Conservation (phyloP, 1,284 basidiomycete species). For the Phylloporus sp. region DNA sequence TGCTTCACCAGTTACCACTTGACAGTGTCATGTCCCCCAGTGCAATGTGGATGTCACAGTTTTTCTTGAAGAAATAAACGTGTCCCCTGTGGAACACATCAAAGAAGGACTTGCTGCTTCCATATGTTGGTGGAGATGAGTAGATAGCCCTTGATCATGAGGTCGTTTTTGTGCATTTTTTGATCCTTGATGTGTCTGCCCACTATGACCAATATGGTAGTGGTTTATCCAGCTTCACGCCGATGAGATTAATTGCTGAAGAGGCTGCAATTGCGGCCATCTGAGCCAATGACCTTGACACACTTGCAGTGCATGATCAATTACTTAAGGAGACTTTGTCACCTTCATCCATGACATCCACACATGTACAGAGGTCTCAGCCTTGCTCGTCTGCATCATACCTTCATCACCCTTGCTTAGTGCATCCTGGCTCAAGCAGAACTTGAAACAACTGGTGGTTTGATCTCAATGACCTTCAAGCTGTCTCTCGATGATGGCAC, state of each 20-base stretch:
- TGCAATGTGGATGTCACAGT: constrained; percentile 88
- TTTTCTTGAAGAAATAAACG: constrained; percentile 82
- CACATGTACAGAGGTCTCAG: constrained; percentile 70
- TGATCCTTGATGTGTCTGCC: no score
- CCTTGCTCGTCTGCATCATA: constrained; percentile 71
- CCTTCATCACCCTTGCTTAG: no score
- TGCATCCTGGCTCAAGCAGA: no score
- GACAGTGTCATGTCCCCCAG: constrained; percentile 78
- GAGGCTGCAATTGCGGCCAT: no score
- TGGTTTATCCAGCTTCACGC: no score
- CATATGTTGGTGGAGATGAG: constrained; percentile 91
- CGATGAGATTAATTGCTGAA: no score
- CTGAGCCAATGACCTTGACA: no score
- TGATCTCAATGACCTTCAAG: no score
- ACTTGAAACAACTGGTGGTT: no score
- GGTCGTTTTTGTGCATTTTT: constrained; percentile 44
- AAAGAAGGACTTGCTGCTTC: constrained; percentile 54
- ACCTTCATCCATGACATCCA: constrained; percentile 72
- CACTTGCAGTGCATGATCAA: no score
- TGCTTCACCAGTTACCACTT: constrained; percentile 97
- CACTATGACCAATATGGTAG: no score
- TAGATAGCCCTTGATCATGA: constrained; percentile 96
- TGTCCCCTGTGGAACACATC: constrained; percentile 62
- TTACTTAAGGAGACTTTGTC: constrained; percentile 47
- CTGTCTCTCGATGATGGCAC: no score